phyloP scores from a whole-genome alignment of 176 grass and related monocot species.

The Themeda triandra region DNA sequence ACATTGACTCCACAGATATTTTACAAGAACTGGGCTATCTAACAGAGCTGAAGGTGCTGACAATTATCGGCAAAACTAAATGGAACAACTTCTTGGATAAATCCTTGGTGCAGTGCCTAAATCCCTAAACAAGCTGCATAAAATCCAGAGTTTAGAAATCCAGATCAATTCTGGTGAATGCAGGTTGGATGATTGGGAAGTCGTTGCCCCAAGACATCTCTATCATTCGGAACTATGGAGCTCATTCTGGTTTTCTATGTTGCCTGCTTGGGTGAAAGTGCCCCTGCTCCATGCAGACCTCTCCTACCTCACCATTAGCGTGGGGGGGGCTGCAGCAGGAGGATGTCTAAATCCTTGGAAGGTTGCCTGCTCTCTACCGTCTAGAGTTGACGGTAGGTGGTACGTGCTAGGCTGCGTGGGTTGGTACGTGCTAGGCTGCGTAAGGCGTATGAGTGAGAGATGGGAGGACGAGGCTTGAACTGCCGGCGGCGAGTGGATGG shows the following conservation, averaged over 20 bases:
- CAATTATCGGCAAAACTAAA: too few species aligned
- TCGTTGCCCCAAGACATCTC: background rate
- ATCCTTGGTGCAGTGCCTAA: too few species aligned
- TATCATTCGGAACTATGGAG: accelerated
- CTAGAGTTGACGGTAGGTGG: too few species aligned
- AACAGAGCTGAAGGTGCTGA: background rate
- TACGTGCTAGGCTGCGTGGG: too few species aligned
- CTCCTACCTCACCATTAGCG: accelerated
- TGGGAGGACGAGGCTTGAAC: too few species aligned
- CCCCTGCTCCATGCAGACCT: accelerated
- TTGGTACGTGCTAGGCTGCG: too few species aligned
- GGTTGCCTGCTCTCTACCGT: background rate
- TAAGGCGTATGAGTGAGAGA: too few species aligned
- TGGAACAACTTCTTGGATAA: too few species aligned
- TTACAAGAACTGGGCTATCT: background rate
- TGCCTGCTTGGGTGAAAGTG: background rate
- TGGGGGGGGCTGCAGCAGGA: background rate
- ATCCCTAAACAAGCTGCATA: background rate
- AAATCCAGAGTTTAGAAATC: background rate
- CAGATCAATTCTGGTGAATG: background rate
- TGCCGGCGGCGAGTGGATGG: too few species aligned
- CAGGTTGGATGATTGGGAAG: background rate
- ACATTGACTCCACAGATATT: background rate
- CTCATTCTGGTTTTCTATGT: background rate
- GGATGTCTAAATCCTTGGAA: too few species aligned